Conservation (phyloP, 2,329 filamentous ascomycete species). For the Aplosporella prunicola region DNA sequence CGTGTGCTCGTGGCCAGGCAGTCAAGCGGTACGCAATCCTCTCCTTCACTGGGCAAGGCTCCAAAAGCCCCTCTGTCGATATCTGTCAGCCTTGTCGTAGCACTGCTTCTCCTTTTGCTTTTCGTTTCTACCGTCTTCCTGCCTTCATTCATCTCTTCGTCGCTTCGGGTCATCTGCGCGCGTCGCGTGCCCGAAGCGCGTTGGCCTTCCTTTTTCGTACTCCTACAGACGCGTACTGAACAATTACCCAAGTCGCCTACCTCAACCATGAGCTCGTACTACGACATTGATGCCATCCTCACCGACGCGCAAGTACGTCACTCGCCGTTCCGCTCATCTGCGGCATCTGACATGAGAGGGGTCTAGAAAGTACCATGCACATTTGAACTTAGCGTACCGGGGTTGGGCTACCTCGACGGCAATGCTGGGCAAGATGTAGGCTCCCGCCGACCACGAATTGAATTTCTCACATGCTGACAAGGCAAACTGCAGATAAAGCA, state of each 20-base stretch:
- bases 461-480: slow-evolving; percentile 1
- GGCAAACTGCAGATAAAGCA: slow-evolving; percentile 53
- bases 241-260: too few relatives aligned
- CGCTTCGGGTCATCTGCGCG: too few relatives aligned
- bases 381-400: slow-evolving; percentile 81
- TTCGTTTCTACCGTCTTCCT: too few relatives aligned
- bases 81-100: too few relatives aligned
- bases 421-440: slow-evolving; percentile 54
- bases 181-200: too few relatives aligned
- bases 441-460: background rate
- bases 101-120: too few relatives aligned
- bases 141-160: too few relatives aligned
- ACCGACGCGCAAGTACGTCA: slow-evolving; percentile 65
- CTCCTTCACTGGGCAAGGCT: too few relatives aligned
- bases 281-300: slow-evolving; percentile 74
- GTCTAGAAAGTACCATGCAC: slow-evolving; percentile 92
- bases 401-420: slow-evolving; percentile 82
- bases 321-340: background rate
- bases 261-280: slow-evolving; percentile 53
- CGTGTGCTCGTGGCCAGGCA: too few relatives aligned
- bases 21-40: too few relatives aligned
- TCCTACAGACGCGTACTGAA: background rate
- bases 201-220: background rate
- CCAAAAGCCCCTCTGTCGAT: too few relatives aligned
- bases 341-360: slow-evolving; percentile 5